phyloP scores from a whole-genome alignment of 2,329 filamentous ascomycete genomes.

The Colletotrichum zoysiae region DNA sequence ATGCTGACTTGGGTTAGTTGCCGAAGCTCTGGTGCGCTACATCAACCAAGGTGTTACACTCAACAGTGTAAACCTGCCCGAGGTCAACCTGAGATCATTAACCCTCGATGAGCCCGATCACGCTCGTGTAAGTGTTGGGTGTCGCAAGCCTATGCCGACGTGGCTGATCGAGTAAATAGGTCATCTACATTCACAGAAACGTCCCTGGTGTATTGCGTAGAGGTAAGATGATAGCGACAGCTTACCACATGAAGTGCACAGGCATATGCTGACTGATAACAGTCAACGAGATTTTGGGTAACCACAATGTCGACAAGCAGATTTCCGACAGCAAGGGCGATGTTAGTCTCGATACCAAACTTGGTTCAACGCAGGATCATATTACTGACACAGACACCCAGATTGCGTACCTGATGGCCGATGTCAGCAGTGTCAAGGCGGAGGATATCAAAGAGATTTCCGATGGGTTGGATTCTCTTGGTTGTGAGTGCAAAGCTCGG shows the following conservation, averaged over 20 bases:
- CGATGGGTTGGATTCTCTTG: conserved; percentile 83
- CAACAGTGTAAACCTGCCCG: conserved; percentile 96
- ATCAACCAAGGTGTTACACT: conserved; percentile 95
- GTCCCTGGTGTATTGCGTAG: conserved; percentile 93
- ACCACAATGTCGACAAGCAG: conserved; percentile 99
- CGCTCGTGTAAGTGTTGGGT: conserved; percentile 72
- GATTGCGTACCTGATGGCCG: conserved; percentile 96
- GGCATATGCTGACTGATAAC: conserved; percentile 10
- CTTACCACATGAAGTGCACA: not conserved
- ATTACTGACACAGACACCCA: conserved; percentile 50
- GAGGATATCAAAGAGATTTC: conserved; percentile 88
- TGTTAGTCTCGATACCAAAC: conserved; percentile 59
- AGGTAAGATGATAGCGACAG: conserved; percentile 58
- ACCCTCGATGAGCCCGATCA: conserved; percentile 91
- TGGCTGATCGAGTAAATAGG: conserved; percentile 54
- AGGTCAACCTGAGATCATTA: conserved; percentile 89
- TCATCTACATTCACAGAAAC: conserved; percentile 98
- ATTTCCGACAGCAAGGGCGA: conserved; percentile 96
- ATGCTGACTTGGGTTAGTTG: conserved; percentile 64
- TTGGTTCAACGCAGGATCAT: not conserved
- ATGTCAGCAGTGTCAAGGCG: conserved; percentile 88
- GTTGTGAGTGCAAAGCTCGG: conserved; percentile 68
- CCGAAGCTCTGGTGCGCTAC: conserved; percentile 88
- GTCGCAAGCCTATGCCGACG: not conserved
- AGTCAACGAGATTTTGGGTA: conserved; percentile 94